Conservation (phyloP, 2,329 filamentous ascomycete species). For the Chaetothyriales sp. region DNA sequence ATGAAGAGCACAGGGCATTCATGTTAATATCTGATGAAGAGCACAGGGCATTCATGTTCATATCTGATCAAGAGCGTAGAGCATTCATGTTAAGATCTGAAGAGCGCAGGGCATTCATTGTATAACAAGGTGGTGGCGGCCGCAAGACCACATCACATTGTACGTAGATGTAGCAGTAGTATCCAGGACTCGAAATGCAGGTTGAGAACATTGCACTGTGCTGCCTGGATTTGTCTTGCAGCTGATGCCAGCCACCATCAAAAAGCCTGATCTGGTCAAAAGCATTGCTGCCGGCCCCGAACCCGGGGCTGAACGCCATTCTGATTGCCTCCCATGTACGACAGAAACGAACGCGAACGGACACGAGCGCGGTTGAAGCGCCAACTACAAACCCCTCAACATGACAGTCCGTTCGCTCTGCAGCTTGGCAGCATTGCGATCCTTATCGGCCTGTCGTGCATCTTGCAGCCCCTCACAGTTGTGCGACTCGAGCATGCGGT, state of each 20-base stretch:
- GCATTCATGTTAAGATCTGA: not conserved
- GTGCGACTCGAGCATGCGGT: slow-evolving; percentile 86
- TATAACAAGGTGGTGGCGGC: not conserved
- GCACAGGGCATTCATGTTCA: not conserved
- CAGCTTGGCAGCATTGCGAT: slow-evolving; percentile 83
- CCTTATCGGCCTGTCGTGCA: slow-evolving; percentile 94
- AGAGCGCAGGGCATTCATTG: not conserved
- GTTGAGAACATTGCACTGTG: not conserved
- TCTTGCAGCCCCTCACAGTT: slow-evolving; percentile 86
- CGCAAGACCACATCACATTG: not conserved
- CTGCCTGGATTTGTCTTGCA: not conserved
- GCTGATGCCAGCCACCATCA: not conserved
- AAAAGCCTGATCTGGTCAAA: not conserved
- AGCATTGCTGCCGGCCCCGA: not conserved
- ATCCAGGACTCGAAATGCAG: not conserved
- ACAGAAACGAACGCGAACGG: no score
- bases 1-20: not conserved
- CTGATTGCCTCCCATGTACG: not conserved
- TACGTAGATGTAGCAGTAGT: not conserved
- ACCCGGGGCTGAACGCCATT: not conserved
- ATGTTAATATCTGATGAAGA: not conserved
- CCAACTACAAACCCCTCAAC: slow-evolving; percentile 66
- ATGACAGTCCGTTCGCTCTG: slow-evolving; percentile 87
- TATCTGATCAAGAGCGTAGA: not conserved
- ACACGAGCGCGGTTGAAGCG: no score